These are phyloP conservation scores for Holtermannia corniformis DNA, from an alignment of 768 basidiomycete species.

Conservation along the genomic window DNA sequence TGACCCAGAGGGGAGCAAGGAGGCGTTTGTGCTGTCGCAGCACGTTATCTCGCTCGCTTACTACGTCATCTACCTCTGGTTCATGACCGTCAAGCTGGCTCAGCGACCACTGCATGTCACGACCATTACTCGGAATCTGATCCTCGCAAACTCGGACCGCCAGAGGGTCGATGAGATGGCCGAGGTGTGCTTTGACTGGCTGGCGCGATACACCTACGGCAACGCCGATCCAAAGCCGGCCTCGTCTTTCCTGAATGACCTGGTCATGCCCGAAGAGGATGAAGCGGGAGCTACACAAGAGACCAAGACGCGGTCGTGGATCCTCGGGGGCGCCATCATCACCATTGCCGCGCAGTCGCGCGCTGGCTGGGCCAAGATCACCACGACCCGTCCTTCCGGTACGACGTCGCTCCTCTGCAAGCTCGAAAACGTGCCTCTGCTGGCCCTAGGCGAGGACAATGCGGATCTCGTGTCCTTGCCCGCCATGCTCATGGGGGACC, in stretches of 20 bases:
- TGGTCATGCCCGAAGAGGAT: constrained; percentile 56
- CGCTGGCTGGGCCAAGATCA: constrained; percentile 80
- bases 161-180: constrained; percentile 72
- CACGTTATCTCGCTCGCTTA: constrained; percentile 84
- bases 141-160: constrained; percentile 72
- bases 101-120: constrained; percentile 72
- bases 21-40: constrained; percentile 64
- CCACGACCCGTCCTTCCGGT: constrained; percentile 78
- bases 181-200: constrained; percentile 96
- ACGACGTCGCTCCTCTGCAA: constrained; percentile 73
- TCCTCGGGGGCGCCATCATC: constrained; percentile 71
- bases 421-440: constrained; percentile 78
- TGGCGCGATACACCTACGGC: constrained; percentile 86
- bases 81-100: constrained; percentile 70
- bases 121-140: constrained; percentile 75
- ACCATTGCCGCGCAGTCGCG: constrained; percentile 65
- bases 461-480: constrained; percentile 66
- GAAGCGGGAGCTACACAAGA: constrained; percentile 9
- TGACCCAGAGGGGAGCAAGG: constrained; percentile 14
- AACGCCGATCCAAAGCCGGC: constrained; percentile 87
- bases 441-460: constrained; percentile 71
- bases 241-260: constrained; percentile 63
- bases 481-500: constrained; percentile 63
- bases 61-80: constrained; percentile 89
- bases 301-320: constrained; percentile 59